phyloP scores from a whole-genome alignment of 2,329 filamentous ascomycete species.

The Arthrobotrys conoides region DNA sequence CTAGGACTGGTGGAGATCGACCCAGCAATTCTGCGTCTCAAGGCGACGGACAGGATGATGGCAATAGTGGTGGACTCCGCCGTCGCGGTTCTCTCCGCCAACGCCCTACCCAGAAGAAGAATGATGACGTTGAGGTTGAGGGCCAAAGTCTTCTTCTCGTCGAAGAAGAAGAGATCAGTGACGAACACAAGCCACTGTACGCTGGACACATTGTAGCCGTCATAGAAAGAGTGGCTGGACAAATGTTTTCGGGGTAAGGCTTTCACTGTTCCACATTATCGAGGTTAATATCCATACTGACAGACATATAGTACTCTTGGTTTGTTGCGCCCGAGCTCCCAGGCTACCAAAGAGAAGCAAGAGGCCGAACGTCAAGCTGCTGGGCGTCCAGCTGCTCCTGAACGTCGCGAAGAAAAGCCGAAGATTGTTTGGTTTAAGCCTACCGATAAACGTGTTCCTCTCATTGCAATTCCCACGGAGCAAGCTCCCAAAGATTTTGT shows the following conservation, averaged over 20 bases:
- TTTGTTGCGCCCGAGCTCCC: constrained; percentile 92
- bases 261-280: neutral
- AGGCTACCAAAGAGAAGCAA: constrained; percentile 99
- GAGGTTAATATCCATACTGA: constrained; percentile 60
- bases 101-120: constrained; percentile 99
- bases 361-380: constrained; percentile 92
- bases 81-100: constrained; percentile 95
- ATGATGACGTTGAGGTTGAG: constrained; percentile 98
- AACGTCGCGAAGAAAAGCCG: constrained; percentile 92
- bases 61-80: constrained; percentile 75
- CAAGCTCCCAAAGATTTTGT: constrained; percentile 98
- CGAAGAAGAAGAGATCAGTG: constrained; percentile 98
- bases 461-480: constrained; percentile 98
- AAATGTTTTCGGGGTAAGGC: constrained; percentile 88
- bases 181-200: constrained; percentile 97
- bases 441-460: constrained; percentile 96
- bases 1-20: constrained; percentile 80
- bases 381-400: constrained; percentile 79
- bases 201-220: constrained; percentile 97
- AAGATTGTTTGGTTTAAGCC: constrained; percentile 99
- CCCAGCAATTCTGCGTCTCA: constrained; percentile 76
- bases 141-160: constrained; percentile 96
- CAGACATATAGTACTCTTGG: constrained; percentile 78
- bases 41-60: constrained; percentile 69
- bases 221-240: constrained; percentile 94